phyloP scores from a whole-genome alignment of 805 yeast species.

The Wickerhamiella azymoides region DNA sequence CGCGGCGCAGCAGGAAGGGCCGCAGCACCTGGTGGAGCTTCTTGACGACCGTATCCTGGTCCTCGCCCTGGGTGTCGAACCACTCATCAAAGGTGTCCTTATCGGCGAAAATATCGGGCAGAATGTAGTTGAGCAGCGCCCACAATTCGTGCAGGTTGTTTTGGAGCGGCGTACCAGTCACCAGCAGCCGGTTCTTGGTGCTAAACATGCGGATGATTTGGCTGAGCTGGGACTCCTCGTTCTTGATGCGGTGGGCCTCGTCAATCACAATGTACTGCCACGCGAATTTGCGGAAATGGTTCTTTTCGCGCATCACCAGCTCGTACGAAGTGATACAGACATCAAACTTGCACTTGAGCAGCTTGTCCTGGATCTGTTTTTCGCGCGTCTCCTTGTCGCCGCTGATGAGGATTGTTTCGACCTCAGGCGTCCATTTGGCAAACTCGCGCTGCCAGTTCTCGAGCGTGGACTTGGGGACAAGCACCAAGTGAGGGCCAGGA shows the following conservation, averaged over 20 bases:
- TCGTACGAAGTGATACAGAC: conserved; percentile 86
- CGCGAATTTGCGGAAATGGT: conserved; percentile 60
- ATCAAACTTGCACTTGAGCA: conserved; percentile 70
- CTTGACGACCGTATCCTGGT: conserved; percentile 72
- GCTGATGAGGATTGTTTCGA: conserved; percentile 68
- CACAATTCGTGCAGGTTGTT: conserved; percentile 91
- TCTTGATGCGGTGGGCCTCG: conserved; percentile 94
- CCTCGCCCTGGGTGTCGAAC: conserved; percentile 48
- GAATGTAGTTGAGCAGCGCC: conserved; percentile 79
- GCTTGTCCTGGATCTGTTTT: conserved; percentile 39
- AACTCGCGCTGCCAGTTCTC: conserved; percentile 97
- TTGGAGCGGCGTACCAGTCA: conserved; percentile 94
- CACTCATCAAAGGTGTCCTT: conserved; percentile 81
- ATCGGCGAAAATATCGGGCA: conserved; percentile 93
- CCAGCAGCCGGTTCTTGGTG: conserved; percentile 68
- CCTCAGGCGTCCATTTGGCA: conserved; percentile 92
- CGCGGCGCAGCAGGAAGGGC: conserved; percentile 80
- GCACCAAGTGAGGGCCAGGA: conserved; percentile 80
- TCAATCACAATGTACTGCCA: conserved; percentile 94
- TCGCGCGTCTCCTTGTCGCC: conserved; percentile 78
- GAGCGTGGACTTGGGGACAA: conserved; percentile 89
- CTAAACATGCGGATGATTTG: conserved; percentile 84
- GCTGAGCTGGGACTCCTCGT: conserved; percentile 82
- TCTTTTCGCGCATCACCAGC: conserved; percentile 81
- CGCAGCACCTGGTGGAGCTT: conserved; percentile 78